Evolutionary conservation across 2,329 filamentous ascomycete species (phyloP), one percentile per base, ranked within the genome.

Genomic region (Pseudogymnoascus sp.): DNA sequence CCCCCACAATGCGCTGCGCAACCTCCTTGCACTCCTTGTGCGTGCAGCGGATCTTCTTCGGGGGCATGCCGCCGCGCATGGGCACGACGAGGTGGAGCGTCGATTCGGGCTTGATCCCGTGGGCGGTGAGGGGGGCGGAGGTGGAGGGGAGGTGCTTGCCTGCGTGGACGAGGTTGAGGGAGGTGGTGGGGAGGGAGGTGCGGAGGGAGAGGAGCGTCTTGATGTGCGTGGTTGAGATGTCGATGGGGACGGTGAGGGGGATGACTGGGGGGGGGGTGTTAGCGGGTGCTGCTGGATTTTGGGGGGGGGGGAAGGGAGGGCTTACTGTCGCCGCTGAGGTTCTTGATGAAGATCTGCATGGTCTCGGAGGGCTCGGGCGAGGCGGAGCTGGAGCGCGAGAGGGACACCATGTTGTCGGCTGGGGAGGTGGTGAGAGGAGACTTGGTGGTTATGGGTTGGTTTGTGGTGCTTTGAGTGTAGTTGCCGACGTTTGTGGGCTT

Each of bases 1-100:
- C 93, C 63, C 95, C 95, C 65, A 97, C 90, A 72, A 99, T 97
- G 68, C 91, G 88, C 77, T 97, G 93, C 15, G 92, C 93, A 31
- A 85, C 84, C 71, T 91, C 87, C 74, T 87, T 91, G 86, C 95
- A 97, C 70, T 92, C 87, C 78, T 93, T 93, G 80, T 90, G 92
- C 68, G 83, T 88, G 82, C 95, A 97, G 71, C 90, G 87, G 70
- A 89, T 86, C 82, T 90, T 91, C 79, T 88, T 90, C 67, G 87
- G 83, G 67, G 87, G 84, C 84, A 87, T 87, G 69, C 72, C 72
- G 40, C 72, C 71, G 66, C 83, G 84, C 69, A 87, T 77, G 50
- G 85, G 83, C 21, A 84, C 73, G 0, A 80, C 79, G 67, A 85
- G 76, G 75, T 83, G 78, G 33, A 84, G 73, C 4, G 80, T 82